Base-by-base conservation (phyloP, 352 stramenopile genomes). In the Phytophthora sp. region DNA sequence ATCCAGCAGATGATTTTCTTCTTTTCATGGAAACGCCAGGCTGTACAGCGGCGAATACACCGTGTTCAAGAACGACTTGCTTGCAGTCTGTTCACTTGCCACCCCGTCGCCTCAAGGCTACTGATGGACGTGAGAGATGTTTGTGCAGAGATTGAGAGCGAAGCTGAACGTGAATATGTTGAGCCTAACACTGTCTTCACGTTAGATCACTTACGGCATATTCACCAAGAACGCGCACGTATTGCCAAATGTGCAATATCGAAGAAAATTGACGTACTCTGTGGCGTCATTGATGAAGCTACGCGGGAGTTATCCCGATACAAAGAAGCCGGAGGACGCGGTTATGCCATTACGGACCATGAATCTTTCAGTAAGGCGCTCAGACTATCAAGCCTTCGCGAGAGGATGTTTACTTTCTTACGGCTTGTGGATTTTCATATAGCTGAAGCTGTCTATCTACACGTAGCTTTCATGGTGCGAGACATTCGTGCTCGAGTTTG, bases 1-100 rank as follows among this genome's bases (percentile, higher is more conserved):
- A 84, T 91, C 15, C 78, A 92, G 54, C 74, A 77, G 17, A 79
- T 92, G 55, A 62, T 92, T 15, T 92, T 90, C 53, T 92, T 90
- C 52, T 81, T 88, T 38, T 88, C 76, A 6, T 92, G 82, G 82
- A 90, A 89, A 28, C 72, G 69, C 17, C 84, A 79, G 43, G 63
- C 77, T 21, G 66, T 86, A n/a, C 60, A 70, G 11, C 61, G 74
- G 42, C 77, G 76, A 30, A 65, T 82, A 27, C 55, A 53, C 27
- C 74, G 80, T 3, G 56, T 84, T 30, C 65, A 58, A 15, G 70
- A 77, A 15, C 48, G 55, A 24, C 49, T 91, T 0, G 70, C 63
- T 3, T 85, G 62, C 30, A 84, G 68, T 41, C 57, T 87, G 5
- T 88, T 91, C 39, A 65, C 49, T n/a, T 89, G 79, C 5, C 77